Base-by-base conservation (phyloP, 441 rosid genomes). In the Aleurites moluccanus region DNA sequence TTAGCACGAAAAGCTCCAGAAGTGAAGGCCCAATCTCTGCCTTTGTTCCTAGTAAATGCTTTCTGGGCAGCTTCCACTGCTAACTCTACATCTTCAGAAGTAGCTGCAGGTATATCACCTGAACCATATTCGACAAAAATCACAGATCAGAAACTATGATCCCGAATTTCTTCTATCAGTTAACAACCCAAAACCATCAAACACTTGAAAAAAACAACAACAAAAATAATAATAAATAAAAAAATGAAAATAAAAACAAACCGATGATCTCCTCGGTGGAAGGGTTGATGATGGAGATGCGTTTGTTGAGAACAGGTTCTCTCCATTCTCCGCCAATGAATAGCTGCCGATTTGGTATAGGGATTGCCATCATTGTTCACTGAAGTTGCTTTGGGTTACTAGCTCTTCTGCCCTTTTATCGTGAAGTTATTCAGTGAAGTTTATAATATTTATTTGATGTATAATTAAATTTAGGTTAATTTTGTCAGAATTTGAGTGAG, bases 91-190 rank as follows among this genome's bases (percentile, higher is more conserved):
- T 96, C 99, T 84, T 93, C 97, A 21, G 89, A 82, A 59, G 98
- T 92, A 76, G 94, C 99, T 56, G 97, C 94, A 44, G 99, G 99
- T 71, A 96, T 87, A 85, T 92, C 80, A 75, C 98, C 99, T 96
- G 82, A 70, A 75, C 73, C 69, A 72, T 13, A 40, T 65, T 55
- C 27, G 60, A 38, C 10, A 60, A 23, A 64, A 67, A 33, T 30
- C 15, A 15, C 53, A 45, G 21, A 64, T 49, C 35, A n/a, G 33
- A 80, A 42, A 52, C 53, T 18, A 59, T 35, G 62, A 6, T 50
- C n/a, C 18, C 18, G 6, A 35, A 28, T 8, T 16, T 10, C 50
- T 7, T 6, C 16, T 1, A 25, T 59, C 27, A 25, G 8, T 3
- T n/a, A 60, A 60, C 21, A 50, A 20, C 33, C 2, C 3, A 10